phyloP scores from a whole-genome alignment of 1,284 basidiomycete species.

The Schizophyllum commune region DNA sequence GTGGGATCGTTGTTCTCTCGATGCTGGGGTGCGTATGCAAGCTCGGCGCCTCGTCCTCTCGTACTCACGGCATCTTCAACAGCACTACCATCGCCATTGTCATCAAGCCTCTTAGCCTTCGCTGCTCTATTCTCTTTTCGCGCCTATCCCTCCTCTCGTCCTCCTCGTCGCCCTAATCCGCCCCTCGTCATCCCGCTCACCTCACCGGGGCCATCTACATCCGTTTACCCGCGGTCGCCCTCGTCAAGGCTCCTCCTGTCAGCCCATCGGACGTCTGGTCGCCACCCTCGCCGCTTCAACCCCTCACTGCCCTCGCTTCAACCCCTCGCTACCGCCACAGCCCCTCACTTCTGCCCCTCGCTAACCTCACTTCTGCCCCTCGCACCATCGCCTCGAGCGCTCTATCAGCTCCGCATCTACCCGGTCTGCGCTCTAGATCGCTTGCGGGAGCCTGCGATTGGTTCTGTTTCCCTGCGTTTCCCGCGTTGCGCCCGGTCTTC shows the following conservation, averaged over 20 bases:
- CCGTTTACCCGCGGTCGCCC: background rate
- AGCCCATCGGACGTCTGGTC: background rate
- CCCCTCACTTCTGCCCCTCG: background rate
- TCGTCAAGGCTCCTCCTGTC: background rate
- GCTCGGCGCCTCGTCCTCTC: no score
- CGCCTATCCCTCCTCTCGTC: background rate
- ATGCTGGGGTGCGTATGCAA: no score
- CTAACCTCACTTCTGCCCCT: background rate
- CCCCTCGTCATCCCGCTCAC: background rate
- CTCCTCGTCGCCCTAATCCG: no score
- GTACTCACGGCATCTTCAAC: no score
- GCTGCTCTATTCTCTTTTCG: background rate
- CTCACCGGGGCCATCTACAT: background rate
- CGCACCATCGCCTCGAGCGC: background rate
- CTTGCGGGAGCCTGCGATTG: no score
- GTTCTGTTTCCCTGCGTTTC: background rate
- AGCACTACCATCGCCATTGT: no score
- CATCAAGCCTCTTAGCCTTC: background rate
- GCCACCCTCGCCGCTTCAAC: background rate
- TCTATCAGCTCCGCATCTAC: background rate
- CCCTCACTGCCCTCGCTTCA: background rate
- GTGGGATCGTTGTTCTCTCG: no score
- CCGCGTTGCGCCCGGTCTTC: no score
- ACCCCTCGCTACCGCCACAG: no score
- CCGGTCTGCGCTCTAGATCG: background rate